A percentile compares a stretch with the other conserved stretches of the same genome.
Evolutionary conservation across 179 eudicot species (phyloP).

Genomic region (Drosera spatulata): DNA sequence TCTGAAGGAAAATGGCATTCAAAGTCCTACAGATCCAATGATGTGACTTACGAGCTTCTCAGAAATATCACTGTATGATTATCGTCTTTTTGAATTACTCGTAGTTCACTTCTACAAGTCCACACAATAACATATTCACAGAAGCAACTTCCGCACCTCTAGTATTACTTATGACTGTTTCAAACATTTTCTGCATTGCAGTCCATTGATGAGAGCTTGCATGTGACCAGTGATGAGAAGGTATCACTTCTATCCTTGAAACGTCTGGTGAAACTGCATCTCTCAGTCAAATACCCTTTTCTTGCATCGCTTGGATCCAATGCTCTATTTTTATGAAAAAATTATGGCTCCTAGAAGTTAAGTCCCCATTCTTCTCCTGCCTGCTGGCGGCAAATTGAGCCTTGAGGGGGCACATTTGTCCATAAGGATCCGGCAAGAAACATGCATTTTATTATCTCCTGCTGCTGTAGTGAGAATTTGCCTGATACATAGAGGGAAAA

Average conservation of each 20-base stretch:
- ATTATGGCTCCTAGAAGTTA: too few species aligned
- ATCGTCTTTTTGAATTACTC: neutral
- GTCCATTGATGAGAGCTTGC: constrained; percentile 53
- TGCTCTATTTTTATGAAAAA: too few species aligned
- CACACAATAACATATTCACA: neutral
- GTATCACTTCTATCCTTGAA: constrained; percentile 18
- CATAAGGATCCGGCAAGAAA: too few species aligned
- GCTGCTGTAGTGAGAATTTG: too few species aligned
- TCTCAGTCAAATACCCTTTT: neutral
- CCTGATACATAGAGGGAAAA: too few species aligned
- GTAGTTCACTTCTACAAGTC: neutral
- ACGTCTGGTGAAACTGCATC: neutral
- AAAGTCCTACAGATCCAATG: constrained; percentile 53
- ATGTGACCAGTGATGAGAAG: constrained; percentile 68
- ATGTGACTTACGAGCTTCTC: constrained; percentile 54
- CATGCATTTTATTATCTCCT: too few species aligned
- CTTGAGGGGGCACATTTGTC: too few species aligned
- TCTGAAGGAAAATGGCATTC: constrained; percentile 99
- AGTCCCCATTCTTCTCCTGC: too few species aligned
- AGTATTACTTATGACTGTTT: neutral
- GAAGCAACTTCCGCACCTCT: neutral
- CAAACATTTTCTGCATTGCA: constrained; percentile 24
- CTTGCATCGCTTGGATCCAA: too few species aligned
- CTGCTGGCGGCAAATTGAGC: too few species aligned
- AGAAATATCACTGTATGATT: constrained; percentile 65